Evolutionary conservation across 106 monocot species (phyloP).

Genomic region (Xerophyta viscosa): DNA sequence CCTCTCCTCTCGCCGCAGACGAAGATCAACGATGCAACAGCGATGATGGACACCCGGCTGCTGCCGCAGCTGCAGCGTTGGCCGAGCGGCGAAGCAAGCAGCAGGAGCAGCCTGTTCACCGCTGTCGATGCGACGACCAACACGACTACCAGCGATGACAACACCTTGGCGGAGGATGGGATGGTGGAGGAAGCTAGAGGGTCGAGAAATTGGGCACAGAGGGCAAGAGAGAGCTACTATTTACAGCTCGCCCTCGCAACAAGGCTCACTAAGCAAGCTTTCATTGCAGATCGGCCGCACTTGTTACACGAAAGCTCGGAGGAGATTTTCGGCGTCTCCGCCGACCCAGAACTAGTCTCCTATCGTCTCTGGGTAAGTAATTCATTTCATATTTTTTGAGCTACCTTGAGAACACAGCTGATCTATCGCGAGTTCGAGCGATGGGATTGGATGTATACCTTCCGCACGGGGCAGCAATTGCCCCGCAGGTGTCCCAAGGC

Average conservation of each 20-base stretch:
- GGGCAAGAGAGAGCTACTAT: conserved; percentile 58
- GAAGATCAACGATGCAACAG: background rate
- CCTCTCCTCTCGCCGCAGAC: background rate
- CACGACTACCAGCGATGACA: background rate
- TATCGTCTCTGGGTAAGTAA: conserved; percentile 74
- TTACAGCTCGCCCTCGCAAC: conserved; percentile 59
- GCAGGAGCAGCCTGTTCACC: conserved; percentile 30
- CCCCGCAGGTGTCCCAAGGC: no score
- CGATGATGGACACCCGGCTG: background rate
- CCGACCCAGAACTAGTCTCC: conserved; percentile 34
- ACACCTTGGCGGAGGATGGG: background rate
- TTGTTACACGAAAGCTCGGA: conserved; percentile 11
- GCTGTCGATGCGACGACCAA: conserved; percentile 17
- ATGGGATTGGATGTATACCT: no score
- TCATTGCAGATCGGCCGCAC: conserved; percentile 30
- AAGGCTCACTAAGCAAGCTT: conserved; percentile 51
- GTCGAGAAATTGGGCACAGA: conserved; percentile 36
- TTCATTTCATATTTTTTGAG: no score
- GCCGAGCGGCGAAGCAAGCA: conserved; percentile 15
- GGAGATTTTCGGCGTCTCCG: conserved; percentile 24
- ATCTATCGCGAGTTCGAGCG: no score
- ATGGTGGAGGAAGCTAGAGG: background rate
- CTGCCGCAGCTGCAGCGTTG: conserved; percentile 6
- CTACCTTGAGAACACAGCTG: no score
- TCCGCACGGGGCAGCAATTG: no score